These are phyloP conservation scores for Trifolium dubium DNA, from an alignment of 306 rosid genomes.

Conservation along the genomic window DNA sequence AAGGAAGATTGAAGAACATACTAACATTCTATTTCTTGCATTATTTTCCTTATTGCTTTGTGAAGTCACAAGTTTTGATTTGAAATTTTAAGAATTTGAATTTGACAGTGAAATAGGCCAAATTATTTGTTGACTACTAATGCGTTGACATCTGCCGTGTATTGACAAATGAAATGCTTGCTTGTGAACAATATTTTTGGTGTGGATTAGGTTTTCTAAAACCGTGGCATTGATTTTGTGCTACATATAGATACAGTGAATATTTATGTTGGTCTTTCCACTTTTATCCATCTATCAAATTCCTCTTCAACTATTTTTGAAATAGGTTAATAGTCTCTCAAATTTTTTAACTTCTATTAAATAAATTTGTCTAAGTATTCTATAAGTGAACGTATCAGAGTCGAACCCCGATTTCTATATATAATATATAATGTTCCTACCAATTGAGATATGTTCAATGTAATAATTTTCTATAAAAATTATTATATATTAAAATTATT, in stretches of 20 bases:
- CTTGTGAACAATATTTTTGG: not conserved
- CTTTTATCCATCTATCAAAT: no score
- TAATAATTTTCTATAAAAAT: no score
- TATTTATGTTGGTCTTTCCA: not conserved
- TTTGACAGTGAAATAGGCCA: conserved; percentile 41
- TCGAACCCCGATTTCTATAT: no score
- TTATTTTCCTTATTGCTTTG: conserved; percentile 22
- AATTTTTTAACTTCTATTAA: no score
- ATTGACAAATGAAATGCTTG: conserved; percentile 33
- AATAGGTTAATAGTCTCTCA: no score
- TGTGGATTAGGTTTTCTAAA: conserved; percentile 29
- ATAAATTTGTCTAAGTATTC: no score
- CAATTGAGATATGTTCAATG: no score
- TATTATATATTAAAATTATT: no score
- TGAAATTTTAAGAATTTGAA: conserved; percentile 20
- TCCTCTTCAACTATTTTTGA: no score
- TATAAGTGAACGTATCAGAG: no score
- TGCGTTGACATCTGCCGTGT: conserved; percentile 36
- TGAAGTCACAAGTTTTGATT: conserved; percentile 31
- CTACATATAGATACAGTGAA: not conserved
- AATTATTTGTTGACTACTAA: conserved; percentile 37
- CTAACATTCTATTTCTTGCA: not conserved
- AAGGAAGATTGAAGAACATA: conserved; percentile 27
- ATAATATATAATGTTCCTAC: no score
- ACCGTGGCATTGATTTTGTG: conserved; percentile 4